These are phyloP conservation scores for Camelina hispida DNA, from an alignment of 345 rosid genomes.

Conservation along the genomic window DNA sequence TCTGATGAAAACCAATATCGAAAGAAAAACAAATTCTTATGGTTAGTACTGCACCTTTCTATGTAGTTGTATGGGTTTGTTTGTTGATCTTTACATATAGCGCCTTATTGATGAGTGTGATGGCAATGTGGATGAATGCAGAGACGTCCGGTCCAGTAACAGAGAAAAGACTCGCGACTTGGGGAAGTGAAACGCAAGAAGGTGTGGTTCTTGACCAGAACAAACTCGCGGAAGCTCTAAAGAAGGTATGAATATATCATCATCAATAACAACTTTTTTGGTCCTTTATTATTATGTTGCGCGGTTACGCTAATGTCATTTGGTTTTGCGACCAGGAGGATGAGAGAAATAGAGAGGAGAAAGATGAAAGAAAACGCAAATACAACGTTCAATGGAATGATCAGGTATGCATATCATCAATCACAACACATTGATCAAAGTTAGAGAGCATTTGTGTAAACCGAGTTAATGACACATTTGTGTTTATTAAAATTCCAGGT, in stretches of 20 bases:
- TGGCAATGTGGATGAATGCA: slow-evolving; percentile 21
- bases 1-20: slow-evolving; percentile 73
- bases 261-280: too few species aligned
- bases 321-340: slow-evolving; percentile 50
- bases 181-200: slow-evolving; percentile 44
- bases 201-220: slow-evolving; percentile 57
- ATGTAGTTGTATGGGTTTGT: too few species aligned
- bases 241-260: slow-evolving; percentile 49
- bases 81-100: not conserved
- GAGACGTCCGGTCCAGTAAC: slow-evolving; percentile 47
- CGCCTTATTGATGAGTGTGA: not conserved
- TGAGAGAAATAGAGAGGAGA: slow-evolving; percentile 52
- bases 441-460: not conserved
- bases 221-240: slow-evolving; percentile 51
- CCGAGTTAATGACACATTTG: not conserved
- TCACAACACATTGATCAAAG: too few species aligned
- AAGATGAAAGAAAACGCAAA: slow-evolving; percentile 64
- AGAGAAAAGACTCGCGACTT: slow-evolving; percentile 47
- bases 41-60: slow-evolving; percentile 39
- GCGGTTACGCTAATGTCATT: not conserved
- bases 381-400: slow-evolving; percentile 54
- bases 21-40: slow-evolving; percentile 57
- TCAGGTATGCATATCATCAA: not conserved
- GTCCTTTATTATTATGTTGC: not conserved
- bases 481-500: not conserved